Conservation (phyloP, 2,329 filamentous ascomycete genomes). For the Neoarthrinium moseri region DNA sequence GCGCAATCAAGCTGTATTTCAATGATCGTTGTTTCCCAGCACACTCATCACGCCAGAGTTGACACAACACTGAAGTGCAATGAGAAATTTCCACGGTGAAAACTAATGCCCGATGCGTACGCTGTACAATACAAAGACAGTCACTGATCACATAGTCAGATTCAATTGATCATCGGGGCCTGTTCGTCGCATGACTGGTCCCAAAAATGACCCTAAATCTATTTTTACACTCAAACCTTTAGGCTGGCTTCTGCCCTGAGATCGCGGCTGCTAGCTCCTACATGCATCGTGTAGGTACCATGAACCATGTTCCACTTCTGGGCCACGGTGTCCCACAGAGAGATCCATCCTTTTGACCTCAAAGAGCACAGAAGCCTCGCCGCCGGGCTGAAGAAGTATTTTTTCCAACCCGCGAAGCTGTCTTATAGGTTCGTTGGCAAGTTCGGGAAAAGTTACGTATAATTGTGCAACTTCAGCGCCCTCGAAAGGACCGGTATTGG, state of each 20-base stretch:
- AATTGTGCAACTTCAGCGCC: slow-evolving; percentile 70
- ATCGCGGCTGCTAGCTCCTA: slow-evolving; percentile 58
- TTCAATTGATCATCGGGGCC: too few relatives aligned
- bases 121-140: too few relatives aligned
- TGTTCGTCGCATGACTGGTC: too few relatives aligned
- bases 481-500: slow-evolving; percentile 59
- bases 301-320: slow-evolving; percentile 57
- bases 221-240: not conserved
- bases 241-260: slow-evolving; percentile 25
- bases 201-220: too few relatives aligned
- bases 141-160: too few relatives aligned
- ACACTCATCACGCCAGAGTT: too few relatives aligned
- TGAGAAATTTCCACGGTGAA: too few relatives aligned
- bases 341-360: slow-evolving; percentile 60
- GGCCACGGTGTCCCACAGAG: slow-evolving; percentile 56
- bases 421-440: slow-evolving; percentile 36
- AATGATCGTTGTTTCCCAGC: too few relatives aligned
- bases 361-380: slow-evolving; percentile 51
- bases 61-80: too few relatives aligned
- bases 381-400: slow-evolving; percentile 42
- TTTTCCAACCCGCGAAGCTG: slow-evolving; percentile 65
- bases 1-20: too few relatives aligned
- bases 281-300: slow-evolving; percentile 50
- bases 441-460: slow-evolving; percentile 43
- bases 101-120: too few relatives aligned